Conservation (phyloP, 2,329 filamentous ascomycete species). For the Ophiosphaerella herpotricha region DNA sequence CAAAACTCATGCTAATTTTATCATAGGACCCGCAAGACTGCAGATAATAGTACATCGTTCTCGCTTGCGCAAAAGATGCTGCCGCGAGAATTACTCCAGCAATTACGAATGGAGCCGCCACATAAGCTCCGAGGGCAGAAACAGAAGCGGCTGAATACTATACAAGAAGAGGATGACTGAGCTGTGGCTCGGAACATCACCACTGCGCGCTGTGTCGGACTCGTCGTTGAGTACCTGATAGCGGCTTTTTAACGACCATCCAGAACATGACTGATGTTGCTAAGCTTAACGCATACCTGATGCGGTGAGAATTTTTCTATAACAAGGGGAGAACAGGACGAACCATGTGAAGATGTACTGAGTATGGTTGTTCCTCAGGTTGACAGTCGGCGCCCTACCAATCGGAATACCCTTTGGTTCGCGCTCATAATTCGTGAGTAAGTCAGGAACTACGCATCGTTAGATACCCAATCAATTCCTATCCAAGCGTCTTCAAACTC, state of each 20-base stretch:
- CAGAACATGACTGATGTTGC: constrained; percentile 95
- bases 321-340: constrained; percentile 31
- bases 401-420: constrained; percentile 84
- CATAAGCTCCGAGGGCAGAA: constrained; percentile 53
- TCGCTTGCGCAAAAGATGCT: constrained; percentile 83
- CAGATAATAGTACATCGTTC: constrained; percentile 73
- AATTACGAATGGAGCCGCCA: constrained; percentile 68
- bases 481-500: constrained; percentile 30
- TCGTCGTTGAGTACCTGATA: constrained; percentile 71
- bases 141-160: constrained; percentile 49
- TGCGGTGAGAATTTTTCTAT: constrained; percentile 16
- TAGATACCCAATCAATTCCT: constrained; percentile 30
- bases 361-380: constrained; percentile 92
- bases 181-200: constrained; percentile 53
- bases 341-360: constrained; percentile 99
- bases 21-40: constrained; percentile 64
- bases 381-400: constrained; percentile 84
- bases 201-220: constrained; percentile 78
- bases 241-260: constrained; percentile 89
- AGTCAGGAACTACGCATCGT: constrained; percentile 68
- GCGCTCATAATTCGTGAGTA: constrained; percentile 75
- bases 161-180: constrained; percentile 51
- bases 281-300: constrained; percentile 80
- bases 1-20: constrained; percentile 7
- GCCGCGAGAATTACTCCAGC: constrained; percentile 80